Evolutionary conservation across 441 rosid genomes (phyloP).

Genomic region (Eutrema salsugineum): DNA sequence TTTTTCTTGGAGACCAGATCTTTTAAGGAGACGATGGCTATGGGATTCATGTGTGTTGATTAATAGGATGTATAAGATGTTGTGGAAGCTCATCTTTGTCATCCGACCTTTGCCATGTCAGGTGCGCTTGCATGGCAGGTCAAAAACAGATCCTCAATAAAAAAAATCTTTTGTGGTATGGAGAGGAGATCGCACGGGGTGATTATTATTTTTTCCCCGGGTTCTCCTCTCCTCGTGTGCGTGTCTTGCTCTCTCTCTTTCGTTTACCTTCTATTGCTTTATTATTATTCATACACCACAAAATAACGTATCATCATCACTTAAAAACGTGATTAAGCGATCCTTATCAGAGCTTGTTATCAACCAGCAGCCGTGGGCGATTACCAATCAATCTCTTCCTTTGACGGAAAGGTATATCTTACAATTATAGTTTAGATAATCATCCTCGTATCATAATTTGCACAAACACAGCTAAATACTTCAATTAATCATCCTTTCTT

Average conservation of each 20-base stretch:
- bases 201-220: constrained; percentile 14
- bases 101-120: constrained; percentile 94
- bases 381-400: not conserved
- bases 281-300: not conserved
- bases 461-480: no score
- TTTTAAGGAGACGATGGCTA: not conserved
- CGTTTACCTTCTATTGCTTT: not conserved
- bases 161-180: constrained; percentile 7
- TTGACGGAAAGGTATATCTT: no score
- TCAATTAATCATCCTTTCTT: no score
- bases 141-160: constrained; percentile 20
- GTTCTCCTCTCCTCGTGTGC: constrained; percentile 23
- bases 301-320: not conserved
- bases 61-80: constrained; percentile 29
- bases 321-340: not conserved
- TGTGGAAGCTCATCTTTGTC: constrained; percentile 26
- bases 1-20: not conserved
- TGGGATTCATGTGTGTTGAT: not conserved
- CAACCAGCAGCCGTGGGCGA: not conserved
- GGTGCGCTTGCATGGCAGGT: constrained; percentile 99
- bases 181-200: constrained; percentile 40
- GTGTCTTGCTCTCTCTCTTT: not conserved
- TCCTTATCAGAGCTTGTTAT: not conserved
- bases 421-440: no score
- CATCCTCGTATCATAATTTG: no score